phyloP scores from a whole-genome alignment of 768 basidiomycete genomes.

The Pulveroboletus sp. region DNA sequence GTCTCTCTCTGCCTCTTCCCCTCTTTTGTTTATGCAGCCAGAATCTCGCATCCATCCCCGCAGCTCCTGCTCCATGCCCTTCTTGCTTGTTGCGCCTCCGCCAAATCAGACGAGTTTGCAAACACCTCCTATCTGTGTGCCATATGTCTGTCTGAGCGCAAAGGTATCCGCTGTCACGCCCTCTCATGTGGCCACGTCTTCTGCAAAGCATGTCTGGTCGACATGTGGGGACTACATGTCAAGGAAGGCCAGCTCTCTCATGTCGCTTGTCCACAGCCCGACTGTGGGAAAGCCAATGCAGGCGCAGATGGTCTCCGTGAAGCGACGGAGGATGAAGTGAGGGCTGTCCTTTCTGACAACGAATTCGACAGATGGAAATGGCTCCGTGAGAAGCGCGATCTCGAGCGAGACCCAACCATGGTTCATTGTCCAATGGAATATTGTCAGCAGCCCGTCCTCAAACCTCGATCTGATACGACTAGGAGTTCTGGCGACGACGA shows the following conservation, averaged over 20 bases:
- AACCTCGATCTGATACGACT: slow-evolving; percentile 36
- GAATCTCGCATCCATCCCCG: slow-evolving; percentile 56
- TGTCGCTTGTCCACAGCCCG: slow-evolving; percentile 80
- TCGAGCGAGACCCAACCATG: slow-evolving; percentile 79
- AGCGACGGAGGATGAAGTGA: slow-evolving; percentile 69
- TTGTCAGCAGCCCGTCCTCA: slow-evolving; percentile 79
- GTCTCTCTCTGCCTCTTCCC: slow-evolving; percentile 7
- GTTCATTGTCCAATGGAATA: slow-evolving; percentile 76
- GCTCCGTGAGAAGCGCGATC: slow-evolving; percentile 66
- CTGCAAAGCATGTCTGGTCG: slow-evolving; percentile 74
- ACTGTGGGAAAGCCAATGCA: slow-evolving; percentile 58
- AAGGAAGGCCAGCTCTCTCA: slow-evolving; percentile 71
- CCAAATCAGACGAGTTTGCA: slow-evolving; percentile 54
- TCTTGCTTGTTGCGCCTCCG: slow-evolving; percentile 44
- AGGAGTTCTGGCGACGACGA: slow-evolving; percentile 43
- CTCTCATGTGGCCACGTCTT: slow-evolving; percentile 78
- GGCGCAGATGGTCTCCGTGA: slow-evolving; percentile 35
- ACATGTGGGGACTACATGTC: slow-evolving; percentile 83
- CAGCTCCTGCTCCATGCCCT: slow-evolving; percentile 49
- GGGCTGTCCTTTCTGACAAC: slow-evolving; percentile 62
- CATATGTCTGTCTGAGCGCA: slow-evolving; percentile 71
- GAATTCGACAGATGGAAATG: slow-evolving; percentile 74
- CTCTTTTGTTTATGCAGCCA: slow-evolving; percentile 30
- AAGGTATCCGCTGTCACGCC: slow-evolving; percentile 72
- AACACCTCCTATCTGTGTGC: slow-evolving; percentile 66